Evolutionary conservation across 768 basidiomycete genomes (phyloP).

Genomic region (Mycena filopes): DNA sequence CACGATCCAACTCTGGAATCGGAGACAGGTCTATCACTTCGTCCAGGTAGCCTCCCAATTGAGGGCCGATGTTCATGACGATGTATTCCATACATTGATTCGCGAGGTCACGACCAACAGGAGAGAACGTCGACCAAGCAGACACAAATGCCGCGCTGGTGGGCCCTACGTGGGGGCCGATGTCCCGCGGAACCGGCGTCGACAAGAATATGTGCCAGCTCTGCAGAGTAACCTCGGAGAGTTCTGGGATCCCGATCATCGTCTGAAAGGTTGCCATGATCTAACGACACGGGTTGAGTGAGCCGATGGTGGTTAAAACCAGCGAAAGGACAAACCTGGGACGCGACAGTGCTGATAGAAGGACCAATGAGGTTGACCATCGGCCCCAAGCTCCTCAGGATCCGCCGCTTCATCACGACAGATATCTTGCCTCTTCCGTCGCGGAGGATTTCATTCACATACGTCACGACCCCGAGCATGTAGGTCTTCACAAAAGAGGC

Average conservation of each 20-base stretch:
- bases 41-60: conserved; percentile 66
- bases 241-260: conserved; percentile 77
- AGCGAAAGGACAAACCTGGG: conserved; percentile 70
- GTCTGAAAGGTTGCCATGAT: conserved; percentile 97
- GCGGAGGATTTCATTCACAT: conserved; percentile 88
- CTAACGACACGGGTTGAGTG: conserved; percentile 56
- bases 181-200: conserved; percentile 71
- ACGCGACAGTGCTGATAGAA: conserved; percentile 79
- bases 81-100: conserved; percentile 73
- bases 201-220: conserved; percentile 85
- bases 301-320: not conserved
- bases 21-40: conserved; percentile 84
- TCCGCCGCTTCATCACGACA: conserved; percentile 73
- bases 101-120: conserved; percentile 62
- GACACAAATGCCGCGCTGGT: conserved; percentile 88
- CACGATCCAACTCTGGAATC: conserved; percentile 70
- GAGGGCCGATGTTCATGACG: conserved; percentile 68
- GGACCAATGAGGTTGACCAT: conserved; percentile 79
- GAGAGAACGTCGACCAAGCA: conserved; percentile 75
- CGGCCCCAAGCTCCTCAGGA: conserved; percentile 81
- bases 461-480: conserved; percentile 86
- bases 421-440: conserved; percentile 85
- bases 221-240: conserved; percentile 81
- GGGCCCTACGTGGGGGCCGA: conserved; percentile 86
- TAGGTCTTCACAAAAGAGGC: conserved; percentile 74